Evolutionary conservation across 108 stramenopile species (phyloP), one percentile per base, ranked within the genome.

Genomic region (Phaeodactylum tricornutum): DNA sequence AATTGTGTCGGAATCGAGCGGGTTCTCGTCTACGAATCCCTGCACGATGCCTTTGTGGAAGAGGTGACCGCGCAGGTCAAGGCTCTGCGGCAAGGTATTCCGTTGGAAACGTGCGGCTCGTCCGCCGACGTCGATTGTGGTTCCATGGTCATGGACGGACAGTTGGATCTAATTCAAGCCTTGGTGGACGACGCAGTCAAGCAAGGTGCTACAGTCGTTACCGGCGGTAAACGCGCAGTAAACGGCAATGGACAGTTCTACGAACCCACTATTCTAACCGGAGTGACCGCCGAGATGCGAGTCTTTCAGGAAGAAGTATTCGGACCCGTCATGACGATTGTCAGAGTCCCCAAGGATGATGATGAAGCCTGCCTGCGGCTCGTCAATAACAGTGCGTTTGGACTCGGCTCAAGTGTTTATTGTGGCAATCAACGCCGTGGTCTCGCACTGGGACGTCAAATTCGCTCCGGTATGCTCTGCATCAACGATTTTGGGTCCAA

Each of bases 1-100:
- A 99, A 99, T 71, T 99, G 98, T 74, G 83, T 89, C 57, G 98
- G 98, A 8, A 84, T 94, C 16, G 98, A 99, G 56, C 73, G 98
- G 29, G 67, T 99, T 52, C 85, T 96, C 67, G 96, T 94, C 27
- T 96, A 97, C 71, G 96, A 96, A 64, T 67, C 59, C 47, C 69
- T 95, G 27, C 63, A 74, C 44, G 62, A 75, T 39, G 61, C 79
- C 31, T 95, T 97, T 37, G 22, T 87, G 27, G 30, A 74, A n/a
- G 62, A 50, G 14, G 56, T 87, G 46, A 53, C 57, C 0, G 57
- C 62, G 21, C 75, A 51, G 51, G 87, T 85, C 43, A 45, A 69
- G 47, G 66, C 50, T n/a, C 43, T 89, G 64, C 61, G 79, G 15
- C 93, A 95, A 66, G 90, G 82, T n/a, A 71, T 79, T 34, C 91